Conservation (phyloP, 768 basidiomycete genomes). For the Peribolospora baueri region DNA sequence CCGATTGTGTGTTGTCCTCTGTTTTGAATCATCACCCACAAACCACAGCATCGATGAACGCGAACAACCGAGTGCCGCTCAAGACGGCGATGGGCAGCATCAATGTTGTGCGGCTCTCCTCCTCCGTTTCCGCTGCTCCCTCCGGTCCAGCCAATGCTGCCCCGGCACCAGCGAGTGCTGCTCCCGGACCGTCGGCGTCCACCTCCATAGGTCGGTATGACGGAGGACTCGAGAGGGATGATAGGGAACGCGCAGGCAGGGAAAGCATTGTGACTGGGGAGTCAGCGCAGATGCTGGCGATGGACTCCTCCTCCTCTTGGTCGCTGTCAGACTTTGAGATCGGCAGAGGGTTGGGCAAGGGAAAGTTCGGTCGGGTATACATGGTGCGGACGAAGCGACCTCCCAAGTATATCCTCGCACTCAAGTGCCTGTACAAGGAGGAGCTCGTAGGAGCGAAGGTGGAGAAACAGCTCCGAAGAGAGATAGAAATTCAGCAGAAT, state of each 20-base stretch:
- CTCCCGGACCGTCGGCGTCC: neutral
- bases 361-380: conserved; percentile 96
- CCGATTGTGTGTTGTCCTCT: too few relatives aligned
- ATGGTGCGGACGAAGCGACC: conserved; percentile 80
- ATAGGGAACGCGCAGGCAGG: conserved; percentile 29
- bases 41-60: neutral
- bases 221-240: conserved; percentile 82
- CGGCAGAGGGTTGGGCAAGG: conserved; percentile 88
- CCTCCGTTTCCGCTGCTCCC: neutral
- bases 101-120: neutral
- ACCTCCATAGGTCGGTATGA: conserved; percentile 58
- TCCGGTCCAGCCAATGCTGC: neutral
- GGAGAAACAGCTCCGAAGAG: conserved; percentile 87
- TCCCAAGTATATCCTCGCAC: conserved; percentile 78
- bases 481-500: conserved; percentile 96
- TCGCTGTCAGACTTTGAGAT: conserved; percentile 66
- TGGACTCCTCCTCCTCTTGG: conserved; percentile 50
- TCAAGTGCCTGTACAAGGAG: conserved; percentile 90
- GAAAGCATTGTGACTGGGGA: conserved; percentile 40
- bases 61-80: neutral
- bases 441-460: conserved; percentile 77
- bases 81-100: neutral
- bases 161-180: neutral
- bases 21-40: too few relatives aligned
- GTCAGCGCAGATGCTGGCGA: conserved; percentile 51